Conservation (phyloP, 2,329 filamentous ascomycete species). For the Apiospora arundinis region DNA sequence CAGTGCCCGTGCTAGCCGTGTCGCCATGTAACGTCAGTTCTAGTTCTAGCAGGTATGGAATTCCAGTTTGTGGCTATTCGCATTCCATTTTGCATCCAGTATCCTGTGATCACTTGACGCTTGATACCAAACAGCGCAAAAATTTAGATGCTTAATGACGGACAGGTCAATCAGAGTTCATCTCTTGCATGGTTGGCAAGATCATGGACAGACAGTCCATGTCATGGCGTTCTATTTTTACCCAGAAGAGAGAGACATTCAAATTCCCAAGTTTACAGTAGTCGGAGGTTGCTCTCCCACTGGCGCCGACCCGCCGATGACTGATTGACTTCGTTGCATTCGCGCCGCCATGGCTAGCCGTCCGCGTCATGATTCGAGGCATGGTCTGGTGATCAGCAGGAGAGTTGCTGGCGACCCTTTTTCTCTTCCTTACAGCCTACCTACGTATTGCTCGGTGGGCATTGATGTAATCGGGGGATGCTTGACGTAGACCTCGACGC, state of each 20-base stretch:
- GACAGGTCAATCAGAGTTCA: background rate
- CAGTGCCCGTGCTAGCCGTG: background rate
- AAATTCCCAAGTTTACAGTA: background rate
- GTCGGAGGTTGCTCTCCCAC: slow-evolving; percentile 5
- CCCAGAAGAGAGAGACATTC: background rate
- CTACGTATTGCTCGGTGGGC: background rate
- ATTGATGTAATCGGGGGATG: slow-evolving; percentile 1
- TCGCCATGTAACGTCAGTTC: too few species aligned
- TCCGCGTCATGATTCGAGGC: slow-evolving; percentile 16
- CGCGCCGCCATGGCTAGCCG: background rate
- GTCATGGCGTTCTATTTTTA: slow-evolving; percentile 12
- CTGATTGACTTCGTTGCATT: slow-evolving; percentile 6
- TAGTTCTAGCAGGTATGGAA: background rate
- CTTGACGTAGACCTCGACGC: slow-evolving; percentile 10
- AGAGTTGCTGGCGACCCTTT: background rate
- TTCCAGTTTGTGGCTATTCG: background rate
- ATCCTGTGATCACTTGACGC: background rate
- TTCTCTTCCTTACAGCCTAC: background rate
- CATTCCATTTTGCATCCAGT: background rate
- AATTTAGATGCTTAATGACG: background rate
- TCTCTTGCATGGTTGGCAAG: slow-evolving; percentile 4
- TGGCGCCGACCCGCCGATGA: slow-evolving; percentile 12
- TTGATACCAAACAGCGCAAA: too few species aligned
- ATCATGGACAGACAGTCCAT: background rate
- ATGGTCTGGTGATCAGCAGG: background rate